A percentile compares a stretch with the other conserved stretches of the same genome.
Evolutionary conservation across 1,284 basidiomycete genomes (phyloP).

Genomic region (Dichomitus squalens): DNA sequence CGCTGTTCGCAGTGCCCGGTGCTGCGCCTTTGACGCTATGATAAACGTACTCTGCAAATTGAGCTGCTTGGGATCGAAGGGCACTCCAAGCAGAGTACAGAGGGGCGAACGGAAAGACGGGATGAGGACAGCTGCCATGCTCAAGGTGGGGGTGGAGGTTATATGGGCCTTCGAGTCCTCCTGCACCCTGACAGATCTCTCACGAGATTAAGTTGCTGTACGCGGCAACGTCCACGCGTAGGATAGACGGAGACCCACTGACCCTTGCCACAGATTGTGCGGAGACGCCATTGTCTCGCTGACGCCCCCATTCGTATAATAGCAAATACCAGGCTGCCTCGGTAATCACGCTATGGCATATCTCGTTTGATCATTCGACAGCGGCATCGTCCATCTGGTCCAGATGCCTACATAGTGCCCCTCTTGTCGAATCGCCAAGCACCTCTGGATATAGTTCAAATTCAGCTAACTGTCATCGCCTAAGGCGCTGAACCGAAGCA

Average conservation of each 20-base stretch:
- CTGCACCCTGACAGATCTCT: background rate
- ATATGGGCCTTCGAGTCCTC: slow-evolving; percentile 2
- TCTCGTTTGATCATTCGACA: too few relatives aligned
- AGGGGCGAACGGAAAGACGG: background rate
- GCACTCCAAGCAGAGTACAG: background rate
- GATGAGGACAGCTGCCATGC: background rate
- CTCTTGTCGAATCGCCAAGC: too few relatives aligned
- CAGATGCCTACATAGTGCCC: too few relatives aligned
- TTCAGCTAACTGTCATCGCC: too few relatives aligned
- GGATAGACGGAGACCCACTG: background rate
- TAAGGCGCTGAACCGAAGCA: too few relatives aligned
- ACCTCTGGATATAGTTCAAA: too few relatives aligned
- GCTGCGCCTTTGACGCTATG: background rate
- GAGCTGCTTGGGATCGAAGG: background rate
- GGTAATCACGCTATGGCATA: too few relatives aligned
- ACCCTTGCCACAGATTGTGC: background rate
- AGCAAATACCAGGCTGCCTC: too few relatives aligned
- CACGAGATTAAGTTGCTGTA: background rate
- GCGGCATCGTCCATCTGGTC: too few relatives aligned
- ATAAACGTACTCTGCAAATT: background rate
- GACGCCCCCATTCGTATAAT: too few relatives aligned
- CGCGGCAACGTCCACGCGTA: background rate
- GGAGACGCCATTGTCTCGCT: too few relatives aligned
- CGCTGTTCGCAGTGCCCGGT: background rate
- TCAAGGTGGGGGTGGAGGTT: background rate